Evolutionary conservation across 257 asterid genomes (phyloP).

Genomic region (Anisodus tanguticus): DNA sequence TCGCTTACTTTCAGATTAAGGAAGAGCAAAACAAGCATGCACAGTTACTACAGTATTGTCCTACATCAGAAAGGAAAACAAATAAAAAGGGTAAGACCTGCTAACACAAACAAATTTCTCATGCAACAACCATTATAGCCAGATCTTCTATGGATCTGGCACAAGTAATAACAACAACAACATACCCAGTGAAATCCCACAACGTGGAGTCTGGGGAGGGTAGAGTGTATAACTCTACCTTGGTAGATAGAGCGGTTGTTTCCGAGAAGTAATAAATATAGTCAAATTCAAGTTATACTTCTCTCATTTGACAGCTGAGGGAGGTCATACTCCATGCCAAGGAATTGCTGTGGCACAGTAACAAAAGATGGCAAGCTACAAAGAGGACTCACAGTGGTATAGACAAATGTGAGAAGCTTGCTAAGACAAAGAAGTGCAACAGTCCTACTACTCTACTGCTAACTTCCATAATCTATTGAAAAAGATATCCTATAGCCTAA

Average conservation of each 20-base stretch:
- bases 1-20: background rate
- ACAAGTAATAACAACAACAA: background rate
- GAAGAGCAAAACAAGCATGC: background rate
- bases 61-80: background rate
- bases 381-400: background rate
- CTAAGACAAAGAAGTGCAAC: background rate
- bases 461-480: background rate
- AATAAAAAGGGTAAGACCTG: background rate
- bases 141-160: background rate
- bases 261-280: background rate
- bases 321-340: background rate
- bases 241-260: too few species aligned
- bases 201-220: too few species aligned
- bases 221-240: too few species aligned
- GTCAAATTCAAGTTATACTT: background rate
- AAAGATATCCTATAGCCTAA: background rate
- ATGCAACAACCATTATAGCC: background rate
- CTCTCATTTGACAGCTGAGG: background rate
- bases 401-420: conserved; percentile 2
- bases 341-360: background rate
- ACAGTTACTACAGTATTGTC: background rate
- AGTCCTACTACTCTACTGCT: conserved; percentile 13
- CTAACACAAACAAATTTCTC: background rate
- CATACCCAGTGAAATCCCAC: too few species aligned
- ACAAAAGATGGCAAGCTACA: background rate